Evolutionary conservation across 148 eudicot species (phyloP).

Genomic region (Vaccinium macrocarpon): DNA sequence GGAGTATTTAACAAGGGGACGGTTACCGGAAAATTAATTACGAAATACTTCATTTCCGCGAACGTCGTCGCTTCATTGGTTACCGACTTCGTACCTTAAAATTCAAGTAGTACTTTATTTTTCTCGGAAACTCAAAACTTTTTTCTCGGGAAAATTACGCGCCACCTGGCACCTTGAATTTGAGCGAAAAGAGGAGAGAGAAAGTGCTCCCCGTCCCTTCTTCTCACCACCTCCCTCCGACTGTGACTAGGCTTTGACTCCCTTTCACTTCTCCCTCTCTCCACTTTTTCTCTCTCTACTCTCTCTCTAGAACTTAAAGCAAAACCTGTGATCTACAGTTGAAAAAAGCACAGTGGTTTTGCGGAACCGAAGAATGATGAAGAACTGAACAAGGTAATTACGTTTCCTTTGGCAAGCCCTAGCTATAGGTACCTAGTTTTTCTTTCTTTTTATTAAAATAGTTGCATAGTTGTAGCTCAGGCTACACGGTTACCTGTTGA

Average conservation of each 20-base stretch:
- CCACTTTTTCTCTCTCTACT: neutral
- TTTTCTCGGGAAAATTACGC: neutral
- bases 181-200: neutral
- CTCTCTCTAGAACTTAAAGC: neutral
- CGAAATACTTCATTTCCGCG: neutral
- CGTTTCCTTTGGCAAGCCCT: neutral
- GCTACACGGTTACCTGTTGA: neutral
- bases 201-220: neutral
- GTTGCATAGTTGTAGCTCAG: neutral
- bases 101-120: neutral
- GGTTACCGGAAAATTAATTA: no score
- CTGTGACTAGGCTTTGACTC: neutral
- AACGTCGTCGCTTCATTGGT: neutral
- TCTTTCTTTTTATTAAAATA: neutral
- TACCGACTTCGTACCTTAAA: neutral
- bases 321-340: neutral
- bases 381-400: neutral
- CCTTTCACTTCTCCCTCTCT: neutral
- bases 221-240: neutral
- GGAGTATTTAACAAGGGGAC: no score
- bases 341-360: neutral
- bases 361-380: neutral
- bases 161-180: conserved; percentile 7
- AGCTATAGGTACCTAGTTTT: neutral
- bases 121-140: neutral